Conservation (phyloP, 1,139 yeast genomes). For the Trichomonascaceae sp. region DNA sequence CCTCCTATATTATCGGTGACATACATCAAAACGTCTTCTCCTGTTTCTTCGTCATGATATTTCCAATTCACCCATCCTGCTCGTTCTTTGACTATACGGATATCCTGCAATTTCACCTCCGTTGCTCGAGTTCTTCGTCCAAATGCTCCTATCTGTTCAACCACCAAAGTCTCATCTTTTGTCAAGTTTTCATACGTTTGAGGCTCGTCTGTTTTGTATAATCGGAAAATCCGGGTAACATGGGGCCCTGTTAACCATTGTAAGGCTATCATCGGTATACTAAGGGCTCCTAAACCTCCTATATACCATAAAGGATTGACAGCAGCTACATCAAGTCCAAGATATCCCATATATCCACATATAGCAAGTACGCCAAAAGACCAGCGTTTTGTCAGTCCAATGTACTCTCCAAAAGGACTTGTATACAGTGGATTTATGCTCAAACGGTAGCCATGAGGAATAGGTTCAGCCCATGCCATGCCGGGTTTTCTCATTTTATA, state of each 20-base stretch:
- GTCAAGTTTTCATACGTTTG: conserved; percentile 61
- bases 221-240: conserved; percentile 64
- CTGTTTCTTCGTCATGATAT: conserved; percentile 26
- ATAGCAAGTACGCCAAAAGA: conserved; percentile 30
- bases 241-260: conserved; percentile 58
- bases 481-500: conserved; percentile 31
- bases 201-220: conserved; percentile 53
- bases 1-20: conserved; percentile 76
- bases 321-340: conserved; percentile 24
- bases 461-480: conserved; percentile 30
- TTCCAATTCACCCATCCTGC: conserved; percentile 62
- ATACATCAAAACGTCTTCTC: conserved; percentile 42
- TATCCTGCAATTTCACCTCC: conserved; percentile 45
- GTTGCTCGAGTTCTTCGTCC: conserved; percentile 65
- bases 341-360: conserved; percentile 30
- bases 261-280: conserved; percentile 49
- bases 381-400: conserved; percentile 35
- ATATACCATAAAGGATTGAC: conserved; percentile 13
- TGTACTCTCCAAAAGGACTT: conserved; percentile 31
- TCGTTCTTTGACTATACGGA: conserved; percentile 38
- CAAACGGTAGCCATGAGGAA: conserved; percentile 28
- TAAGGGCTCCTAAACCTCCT: conserved; percentile 46
- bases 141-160: conserved; percentile 60
- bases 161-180: conserved; percentile 56
- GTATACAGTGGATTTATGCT: conserved; percentile 31